phyloP scores from a whole-genome alignment of 805 yeast species.

The Yamadazyma akitaensis region DNA sequence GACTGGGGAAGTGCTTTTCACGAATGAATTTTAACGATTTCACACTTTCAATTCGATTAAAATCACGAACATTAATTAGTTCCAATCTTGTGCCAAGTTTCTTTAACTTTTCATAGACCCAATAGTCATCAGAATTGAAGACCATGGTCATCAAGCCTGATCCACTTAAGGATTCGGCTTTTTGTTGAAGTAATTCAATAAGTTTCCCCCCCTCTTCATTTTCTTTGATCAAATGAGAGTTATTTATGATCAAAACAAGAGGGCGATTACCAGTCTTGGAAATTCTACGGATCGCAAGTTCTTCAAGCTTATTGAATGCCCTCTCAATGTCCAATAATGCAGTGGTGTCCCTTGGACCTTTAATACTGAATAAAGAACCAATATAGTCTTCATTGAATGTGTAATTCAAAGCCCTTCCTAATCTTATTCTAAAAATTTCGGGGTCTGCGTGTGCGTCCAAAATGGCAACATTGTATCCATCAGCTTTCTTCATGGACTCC shows the following conservation, averaged over 20 bases:
- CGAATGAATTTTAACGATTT: conserved; percentile 54
- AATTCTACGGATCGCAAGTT: conserved; percentile 56
- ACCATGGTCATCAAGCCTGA: conserved; percentile 67
- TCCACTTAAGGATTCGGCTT: conserved; percentile 75
- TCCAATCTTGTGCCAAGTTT: conserved; percentile 71
- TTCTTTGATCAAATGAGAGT: conserved; percentile 70
- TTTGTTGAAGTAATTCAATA: conserved; percentile 75
- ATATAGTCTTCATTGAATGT: conserved; percentile 78
- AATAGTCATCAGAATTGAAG: conserved; percentile 80
- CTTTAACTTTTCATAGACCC: conserved; percentile 78
- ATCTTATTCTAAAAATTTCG: conserved; percentile 70
- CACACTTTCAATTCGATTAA: conserved; percentile 52
- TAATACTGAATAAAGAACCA: conserved; percentile 73
- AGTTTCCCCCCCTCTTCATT: conserved; percentile 71
- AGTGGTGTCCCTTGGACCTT: conserved; percentile 84
- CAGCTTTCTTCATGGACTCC: conserved; percentile 63
- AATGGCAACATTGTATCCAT: conserved; percentile 62
- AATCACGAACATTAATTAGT: conserved; percentile 64
- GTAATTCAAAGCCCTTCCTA: conserved; percentile 73
- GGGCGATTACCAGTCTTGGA: conserved; percentile 46
- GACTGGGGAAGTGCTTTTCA: conserved; percentile 29
- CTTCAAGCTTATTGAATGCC: conserved; percentile 73
- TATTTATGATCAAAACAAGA: conserved; percentile 65
- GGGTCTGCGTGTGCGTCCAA: conserved; percentile 86
- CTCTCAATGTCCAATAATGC: conserved; percentile 79